Conservation (phyloP, 2,329 filamentous ascomycete genomes). For the Nemania sp. region DNA sequence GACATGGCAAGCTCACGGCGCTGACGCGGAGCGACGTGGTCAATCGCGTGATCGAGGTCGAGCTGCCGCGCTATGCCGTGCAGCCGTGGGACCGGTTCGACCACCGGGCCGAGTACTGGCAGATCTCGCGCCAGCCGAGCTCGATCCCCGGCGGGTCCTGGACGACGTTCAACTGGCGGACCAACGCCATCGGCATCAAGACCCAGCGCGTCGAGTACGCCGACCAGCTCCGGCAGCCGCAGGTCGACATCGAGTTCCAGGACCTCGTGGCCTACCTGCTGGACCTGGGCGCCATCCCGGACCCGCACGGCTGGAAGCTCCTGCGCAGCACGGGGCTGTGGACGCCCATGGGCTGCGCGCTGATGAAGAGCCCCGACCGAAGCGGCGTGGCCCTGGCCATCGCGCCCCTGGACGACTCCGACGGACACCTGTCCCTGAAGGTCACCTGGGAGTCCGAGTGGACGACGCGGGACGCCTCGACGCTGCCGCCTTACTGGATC, state of each 20-base stretch:
- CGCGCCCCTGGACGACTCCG: conserved; percentile 61
- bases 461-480: conserved; percentile 55
- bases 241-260: conserved; percentile 60
- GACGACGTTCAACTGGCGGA: conserved; percentile 69
- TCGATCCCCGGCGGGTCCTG: conserved; percentile 64
- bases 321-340: conserved; percentile 62
- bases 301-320: conserved; percentile 62
- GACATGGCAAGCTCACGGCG: conserved; percentile 60
- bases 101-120: conserved; percentile 62
- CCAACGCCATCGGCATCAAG: conserved; percentile 64
- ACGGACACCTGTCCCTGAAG: conserved; percentile 62
- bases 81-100: conserved; percentile 61
- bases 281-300: conserved; percentile 65
- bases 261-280: conserved; percentile 65
- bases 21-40: conserved; percentile 67
- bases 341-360: conserved; percentile 61
- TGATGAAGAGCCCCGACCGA: conserved; percentile 59
- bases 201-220: conserved; percentile 67
- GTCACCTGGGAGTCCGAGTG: conserved; percentile 60
- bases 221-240: conserved; percentile 57
- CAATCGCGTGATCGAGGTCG: conserved; percentile 68
- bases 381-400: conserved; percentile 56
- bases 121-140: conserved; percentile 54
- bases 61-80: conserved; percentile 67
- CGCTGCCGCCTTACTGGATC: conserved; percentile 65